Base-by-base conservation (phyloP, 306 rosid genomes). In the Vigna radiata region DNA sequence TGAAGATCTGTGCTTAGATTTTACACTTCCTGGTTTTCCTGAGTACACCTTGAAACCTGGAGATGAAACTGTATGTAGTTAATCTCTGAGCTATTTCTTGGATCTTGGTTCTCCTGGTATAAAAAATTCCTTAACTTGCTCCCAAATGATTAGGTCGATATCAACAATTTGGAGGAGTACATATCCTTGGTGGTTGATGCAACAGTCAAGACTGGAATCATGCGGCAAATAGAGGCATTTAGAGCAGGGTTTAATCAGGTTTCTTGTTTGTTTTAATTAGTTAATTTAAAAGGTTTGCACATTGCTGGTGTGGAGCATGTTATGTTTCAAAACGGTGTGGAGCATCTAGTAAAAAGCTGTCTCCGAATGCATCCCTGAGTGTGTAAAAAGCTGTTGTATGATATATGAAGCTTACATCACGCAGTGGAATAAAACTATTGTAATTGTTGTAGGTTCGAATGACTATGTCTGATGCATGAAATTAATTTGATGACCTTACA, bases 211-310 rank as follows among this genome's bases (percentile, higher is more conserved):
- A 86, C 85, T 65, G 98, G 98, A 81, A 89, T 88, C 48, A 65
- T 66, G 83, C 88, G 86, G 66, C 98, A 93, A 86, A 74, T 91
- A 66, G 98, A 93, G 80, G 95, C 97, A 68, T 93, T 93, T 80
- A 93, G 90, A 74, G 88, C 89, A 17, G 98, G 98, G 53, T 93
- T 93, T 70, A 93, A 91, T 84, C 98, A 93, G 97, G 98, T 93
- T 48, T 5, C 49, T 49, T 59, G 60, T 44, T 65, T 2, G 10
- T 77, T 66, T 56, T 70, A 3, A 21, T 58, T 56, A 6, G n/a
- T 36, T 53, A 17, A 29, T 71, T 72, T 64, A 16, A 5, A 3
- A 2, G 27, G 58, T 8, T 17, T 72, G 49, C 4, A n/a, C 16
- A 18, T 62, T 27, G 74, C n/a, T 64, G 66, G n/a, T 47, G 27